Evolutionary conservation across 2,329 filamentous ascomycete genomes (phyloP), one percentile per base, ranked within the genome.

Genomic region (Pseudophaeomoniella oleicola): DNA sequence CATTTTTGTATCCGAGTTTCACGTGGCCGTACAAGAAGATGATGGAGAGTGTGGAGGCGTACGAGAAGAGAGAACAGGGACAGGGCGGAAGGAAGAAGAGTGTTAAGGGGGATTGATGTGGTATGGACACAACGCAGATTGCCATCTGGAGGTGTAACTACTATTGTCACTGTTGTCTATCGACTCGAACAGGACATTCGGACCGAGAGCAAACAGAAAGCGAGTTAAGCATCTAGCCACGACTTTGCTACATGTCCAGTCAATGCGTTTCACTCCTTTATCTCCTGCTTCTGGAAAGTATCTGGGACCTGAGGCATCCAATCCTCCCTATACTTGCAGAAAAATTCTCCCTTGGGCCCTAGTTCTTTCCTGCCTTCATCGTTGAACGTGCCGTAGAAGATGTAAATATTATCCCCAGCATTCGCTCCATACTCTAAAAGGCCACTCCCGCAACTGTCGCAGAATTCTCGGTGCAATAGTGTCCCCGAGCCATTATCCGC

Each of bases 321-420:
- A 1, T 44, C 50, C 4, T 59, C 54, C 39, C 64, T 52, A 29
- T 55, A 48, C 36, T 57, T 66, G 47, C 66, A 70, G 43, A 70
- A 72, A 52, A 72, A 72, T 42, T 72, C 67, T 0, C 67, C 68
- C 44, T 69, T 71, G 0, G 67, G 67, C 4, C 65, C 62, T 6
- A 71, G 48, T 35, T 51, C 56, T 11, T 65, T 62, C 30, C 42
- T 34, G 4, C 32, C 32, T 0, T 62, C 63, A 14, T 67, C 56
- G 38, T 72, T 67, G 3, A 72, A 50, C 0, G 66, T 66, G 1
- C 69, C 67, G 30, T 67, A 62, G 13, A 60, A 62, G 6, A 67
- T 57, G 44, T 65, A 62, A 18, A 53, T 55, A 38, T 52, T 61
- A 5, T 48, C 45, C 34, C 44, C 46, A 3, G 46, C 46, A 31